Evolutionary conservation across 2,329 filamentous ascomycete genomes (phyloP).

Genomic region (Calonectria multiphialidica): DNA sequence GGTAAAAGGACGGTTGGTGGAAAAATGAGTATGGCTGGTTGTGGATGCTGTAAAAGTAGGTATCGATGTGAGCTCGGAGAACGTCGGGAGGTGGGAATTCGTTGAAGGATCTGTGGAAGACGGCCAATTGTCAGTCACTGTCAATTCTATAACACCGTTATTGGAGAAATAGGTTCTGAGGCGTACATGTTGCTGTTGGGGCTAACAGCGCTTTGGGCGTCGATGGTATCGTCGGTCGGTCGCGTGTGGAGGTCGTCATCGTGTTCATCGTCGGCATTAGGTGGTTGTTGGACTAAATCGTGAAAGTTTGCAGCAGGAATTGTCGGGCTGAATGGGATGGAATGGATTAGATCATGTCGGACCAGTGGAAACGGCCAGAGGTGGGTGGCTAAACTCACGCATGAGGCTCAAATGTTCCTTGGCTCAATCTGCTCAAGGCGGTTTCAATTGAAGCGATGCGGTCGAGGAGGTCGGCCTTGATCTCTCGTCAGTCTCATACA

Average conservation of each 20-base stretch:
- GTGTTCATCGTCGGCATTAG: not conserved
- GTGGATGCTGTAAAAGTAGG: not conserved
- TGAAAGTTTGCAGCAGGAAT: not conserved
- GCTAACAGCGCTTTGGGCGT: not conserved
- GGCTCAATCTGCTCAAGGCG: not conserved
- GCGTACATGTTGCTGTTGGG: not conserved
- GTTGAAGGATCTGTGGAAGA: not conserved
- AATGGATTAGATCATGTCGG: not conserved
- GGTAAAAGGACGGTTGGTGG: conserved; percentile 17
- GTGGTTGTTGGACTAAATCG: not conserved
- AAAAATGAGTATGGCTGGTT: conserved; percentile 40
- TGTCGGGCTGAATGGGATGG: not conserved
- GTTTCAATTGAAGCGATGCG: not conserved
- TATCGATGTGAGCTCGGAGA: conserved; percentile 12
- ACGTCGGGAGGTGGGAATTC: not conserved
- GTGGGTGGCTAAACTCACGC: not conserved
- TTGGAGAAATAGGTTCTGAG: no score
- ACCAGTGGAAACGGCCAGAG: not conserved
- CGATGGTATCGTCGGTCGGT: not conserved
- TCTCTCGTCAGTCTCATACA: not conserved
- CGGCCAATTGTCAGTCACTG: not conserved
- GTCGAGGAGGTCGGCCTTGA: not conserved
- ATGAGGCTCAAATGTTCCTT: not conserved
- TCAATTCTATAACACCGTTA: not conserved
- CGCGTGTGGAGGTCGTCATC: not conserved